These are phyloP conservation scores for Globisporangium apiculatum DNA, from an alignment of 352 stramenopile genomes.

Conservation along the genomic window DNA sequence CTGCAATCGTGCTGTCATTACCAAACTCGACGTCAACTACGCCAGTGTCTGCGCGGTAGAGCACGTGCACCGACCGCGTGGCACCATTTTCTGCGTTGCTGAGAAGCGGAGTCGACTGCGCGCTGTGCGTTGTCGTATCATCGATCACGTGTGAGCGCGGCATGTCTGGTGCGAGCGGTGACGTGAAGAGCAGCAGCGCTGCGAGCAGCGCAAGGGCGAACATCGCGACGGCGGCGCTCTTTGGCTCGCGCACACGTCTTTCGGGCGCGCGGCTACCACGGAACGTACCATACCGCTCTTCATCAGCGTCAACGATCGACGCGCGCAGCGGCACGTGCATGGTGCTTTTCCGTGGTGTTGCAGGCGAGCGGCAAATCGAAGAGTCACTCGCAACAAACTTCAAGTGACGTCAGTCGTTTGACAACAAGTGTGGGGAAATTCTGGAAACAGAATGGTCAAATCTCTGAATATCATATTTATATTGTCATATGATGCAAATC, in stretches of 20 bases:
- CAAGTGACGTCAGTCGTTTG: too few relatives aligned
- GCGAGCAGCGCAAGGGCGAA: constrained; percentile 6
- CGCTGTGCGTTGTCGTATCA: background rate
- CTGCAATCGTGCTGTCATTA: background rate
- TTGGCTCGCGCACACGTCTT: background rate
- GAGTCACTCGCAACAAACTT: too few relatives aligned
- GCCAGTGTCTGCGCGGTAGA: background rate
- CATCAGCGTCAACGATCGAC: background rate
- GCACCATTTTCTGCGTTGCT: background rate
- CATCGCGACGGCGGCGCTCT: background rate
- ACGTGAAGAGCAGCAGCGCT: constrained; percentile 4
- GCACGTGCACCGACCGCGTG: constrained; percentile 9
- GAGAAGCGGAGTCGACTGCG: background rate
- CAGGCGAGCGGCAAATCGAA: too few relatives aligned
- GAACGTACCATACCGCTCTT: constrained; percentile 7
- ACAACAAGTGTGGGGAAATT: too few relatives aligned
- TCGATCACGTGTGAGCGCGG: background rate
- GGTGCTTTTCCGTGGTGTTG: too few relatives aligned
- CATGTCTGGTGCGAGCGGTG: background rate
- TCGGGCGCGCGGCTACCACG: too few relatives aligned
- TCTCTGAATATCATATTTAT: too few relatives aligned
- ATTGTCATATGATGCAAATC: too few relatives aligned
- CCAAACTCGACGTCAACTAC: constrained; percentile 7
- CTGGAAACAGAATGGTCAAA: too few relatives aligned
- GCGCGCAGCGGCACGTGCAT: background rate